These are phyloP conservation scores for Backusella mclennaniae DNA, from an alignment of 192 early-diverging fungal species.

Conservation along the genomic window DNA sequence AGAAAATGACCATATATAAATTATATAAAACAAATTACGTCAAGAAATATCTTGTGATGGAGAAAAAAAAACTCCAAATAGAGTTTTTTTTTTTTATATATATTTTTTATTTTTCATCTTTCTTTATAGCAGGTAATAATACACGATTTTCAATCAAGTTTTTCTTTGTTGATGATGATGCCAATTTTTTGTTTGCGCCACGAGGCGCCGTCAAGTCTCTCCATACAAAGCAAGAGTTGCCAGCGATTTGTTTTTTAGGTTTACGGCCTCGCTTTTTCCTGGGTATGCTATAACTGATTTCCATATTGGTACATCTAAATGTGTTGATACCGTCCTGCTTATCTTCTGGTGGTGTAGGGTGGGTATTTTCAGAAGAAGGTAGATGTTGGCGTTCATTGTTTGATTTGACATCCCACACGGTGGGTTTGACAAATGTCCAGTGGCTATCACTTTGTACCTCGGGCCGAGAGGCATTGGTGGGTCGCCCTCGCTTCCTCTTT, in stretches of 20 bases:
- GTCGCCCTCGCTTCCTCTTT: conserved; percentile 23
- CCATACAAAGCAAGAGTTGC: conserved; percentile 36
- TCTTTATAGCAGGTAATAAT: background rate
- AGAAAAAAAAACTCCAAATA: background rate
- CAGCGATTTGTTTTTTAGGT: conserved; percentile 30
- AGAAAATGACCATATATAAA: background rate
- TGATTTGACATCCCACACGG: conserved; percentile 27
- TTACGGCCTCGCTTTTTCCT: conserved; percentile 33
- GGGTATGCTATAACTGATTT: conserved; percentile 20
- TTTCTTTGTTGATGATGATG: background rate
- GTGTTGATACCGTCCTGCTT: conserved; percentile 10
- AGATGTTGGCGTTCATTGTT: background rate
- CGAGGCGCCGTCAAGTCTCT: conserved; percentile 22
- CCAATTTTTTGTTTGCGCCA: conserved; percentile 4
- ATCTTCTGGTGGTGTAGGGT: background rate
- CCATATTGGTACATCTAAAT: conserved; percentile 19
- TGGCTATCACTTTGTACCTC: conserved; percentile 20
- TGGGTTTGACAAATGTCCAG: conserved; percentile 29
- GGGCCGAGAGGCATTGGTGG: conserved; percentile 15
- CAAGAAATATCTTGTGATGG: background rate
- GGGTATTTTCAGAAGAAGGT: background rate
- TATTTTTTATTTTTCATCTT: background rate
- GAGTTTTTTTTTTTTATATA: background rate
- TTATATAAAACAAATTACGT: background rate
- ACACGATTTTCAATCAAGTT: background rate